These are phyloP conservation scores for Suillus bovinus DNA, from an alignment of 768 basidiomycete species.

Conservation along the genomic window DNA sequence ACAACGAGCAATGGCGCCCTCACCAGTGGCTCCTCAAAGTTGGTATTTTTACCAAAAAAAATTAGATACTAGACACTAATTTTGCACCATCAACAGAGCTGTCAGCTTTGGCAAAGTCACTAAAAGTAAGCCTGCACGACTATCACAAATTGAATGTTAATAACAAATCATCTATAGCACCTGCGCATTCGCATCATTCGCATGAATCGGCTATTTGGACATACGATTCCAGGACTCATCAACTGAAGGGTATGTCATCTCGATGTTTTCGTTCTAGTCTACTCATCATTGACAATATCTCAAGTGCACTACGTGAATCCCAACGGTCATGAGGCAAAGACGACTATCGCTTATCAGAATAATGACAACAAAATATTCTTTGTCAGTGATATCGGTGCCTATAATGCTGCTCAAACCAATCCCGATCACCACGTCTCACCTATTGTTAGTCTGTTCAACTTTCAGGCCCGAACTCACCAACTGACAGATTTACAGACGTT, in stretches of 20 bases:
- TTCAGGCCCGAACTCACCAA: not conserved
- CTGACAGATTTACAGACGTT: conserved; percentile 2
- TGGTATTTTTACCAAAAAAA: not conserved
- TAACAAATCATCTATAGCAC: conserved; percentile 28
- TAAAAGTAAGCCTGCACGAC: conserved; percentile 30
- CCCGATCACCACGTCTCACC: conserved; percentile 11
- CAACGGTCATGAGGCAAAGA: conserved; percentile 39
- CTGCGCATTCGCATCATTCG: conserved; percentile 25
- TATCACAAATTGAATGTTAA: not conserved
- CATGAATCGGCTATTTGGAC: conserved; percentile 52
- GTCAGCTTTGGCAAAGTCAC: conserved; percentile 39
- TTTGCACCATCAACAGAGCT: conserved; percentile 24
- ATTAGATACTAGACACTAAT: not conserved
- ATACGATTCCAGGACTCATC: conserved; percentile 35
- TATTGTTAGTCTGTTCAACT: conserved; percentile 32
- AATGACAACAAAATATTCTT: conserved; percentile 44
- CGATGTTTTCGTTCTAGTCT: not conserved
- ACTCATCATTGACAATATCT: not conserved
- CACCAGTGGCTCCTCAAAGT: conserved; percentile 16
- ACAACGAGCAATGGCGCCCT: conserved; percentile 24
- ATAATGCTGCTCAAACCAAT: conserved; percentile 34
- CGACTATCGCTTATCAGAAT: conserved; percentile 41
- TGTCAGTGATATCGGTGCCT: conserved; percentile 42
- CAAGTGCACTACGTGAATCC: conserved; percentile 49
- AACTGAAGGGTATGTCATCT: conserved; percentile 39